Percentiles rank a stretch among this genome's conserved stretches.
Conservation (phyloP, 371 early-diverging fungal genomes). For the Gilbertella persicaria region DNA sequence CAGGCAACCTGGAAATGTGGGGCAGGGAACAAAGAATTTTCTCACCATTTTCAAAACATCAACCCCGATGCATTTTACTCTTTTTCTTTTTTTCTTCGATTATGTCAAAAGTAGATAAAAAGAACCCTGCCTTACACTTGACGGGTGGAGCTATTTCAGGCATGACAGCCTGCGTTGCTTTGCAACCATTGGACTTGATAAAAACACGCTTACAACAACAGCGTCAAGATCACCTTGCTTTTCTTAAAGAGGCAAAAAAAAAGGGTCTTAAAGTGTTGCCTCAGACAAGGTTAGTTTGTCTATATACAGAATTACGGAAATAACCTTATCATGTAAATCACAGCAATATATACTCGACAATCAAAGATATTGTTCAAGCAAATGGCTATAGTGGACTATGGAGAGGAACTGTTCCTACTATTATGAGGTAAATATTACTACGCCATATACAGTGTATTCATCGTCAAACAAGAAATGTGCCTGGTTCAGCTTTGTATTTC, state of each 20-base stretch:
- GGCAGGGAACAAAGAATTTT: no score
- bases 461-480: conserved; percentile 66
- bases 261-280: conserved; percentile 35
- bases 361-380: conserved; percentile 58
- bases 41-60: no score
- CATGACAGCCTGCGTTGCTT: conserved; percentile 73
- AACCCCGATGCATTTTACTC: not conserved
- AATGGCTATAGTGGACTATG: conserved; percentile 81
- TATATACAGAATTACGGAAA: no score
- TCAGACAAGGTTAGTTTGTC: conserved; percentile 26
- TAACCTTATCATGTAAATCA: not conserved
- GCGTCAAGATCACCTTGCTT: conserved; percentile 54
- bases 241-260: conserved; percentile 46
- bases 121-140: conserved; percentile 59
- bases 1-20: no score
- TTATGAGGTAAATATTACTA: conserved; percentile 62
- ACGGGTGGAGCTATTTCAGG: conserved; percentile 84
- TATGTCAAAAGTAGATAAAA: conserved; percentile 27
- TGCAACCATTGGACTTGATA: conserved; percentile 93
- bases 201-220: conserved; percentile 85
- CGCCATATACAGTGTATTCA: not conserved
- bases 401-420: conserved; percentile 88
- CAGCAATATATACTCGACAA: conserved; percentile 61
- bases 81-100: not conserved
- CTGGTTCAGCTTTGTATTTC: conserved; percentile 86